Base-by-base conservation (phyloP, 352 stramenopile genomes). In the Detonula confervacea region DNA sequence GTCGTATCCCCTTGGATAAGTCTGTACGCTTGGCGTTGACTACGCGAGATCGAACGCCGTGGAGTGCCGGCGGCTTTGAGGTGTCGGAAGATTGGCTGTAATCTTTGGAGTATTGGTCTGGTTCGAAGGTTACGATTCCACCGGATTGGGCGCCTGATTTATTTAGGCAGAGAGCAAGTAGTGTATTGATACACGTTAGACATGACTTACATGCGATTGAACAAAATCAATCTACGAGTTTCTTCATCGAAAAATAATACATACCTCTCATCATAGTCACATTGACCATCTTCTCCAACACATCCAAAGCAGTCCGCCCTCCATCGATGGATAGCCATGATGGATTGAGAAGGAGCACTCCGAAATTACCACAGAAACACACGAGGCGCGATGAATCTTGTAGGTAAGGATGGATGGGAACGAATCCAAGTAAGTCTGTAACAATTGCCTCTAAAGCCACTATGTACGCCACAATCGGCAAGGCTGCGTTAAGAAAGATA, bases 11-110 rank as follows among this genome's bases (percentile, higher is more conserved):
- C 39, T 87, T 76, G 37, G 69, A 87, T 16, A 94, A 63, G 62
- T 87, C 84, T 1, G 84, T 90, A 18, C 90, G 77, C 73, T 94
- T 94, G 52, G 80, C 67, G 66, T 94, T 94, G 18, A 94, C 86
- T 11, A 92, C 83, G 20, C 90, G 77, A 29, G 56, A 84, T 27
- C 89, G 72, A 27, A 51, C 44, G 4, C 70, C 70, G 1, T 25
- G 33, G 1, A 72, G 30, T 12, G 44, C 24, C 9, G 68, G 68
- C 25, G 33, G 7, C 30, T 54, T 6, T 22, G 6, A 14, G 29
- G 27, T 4, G 2, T 37, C 24, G 44, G 18, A 24, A 6, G 54
- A 62, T n/a, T n/a, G n/a, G n/a, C n/a, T n/a, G n/a, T n/a, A 16
- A 49, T 49, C 11, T 16, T 49, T 16, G 35, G 35, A 54, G 29